These are phyloP conservation scores for Durio zibethinus DNA, from an alignment of 345 rosid species.

Conservation along the genomic window DNA sequence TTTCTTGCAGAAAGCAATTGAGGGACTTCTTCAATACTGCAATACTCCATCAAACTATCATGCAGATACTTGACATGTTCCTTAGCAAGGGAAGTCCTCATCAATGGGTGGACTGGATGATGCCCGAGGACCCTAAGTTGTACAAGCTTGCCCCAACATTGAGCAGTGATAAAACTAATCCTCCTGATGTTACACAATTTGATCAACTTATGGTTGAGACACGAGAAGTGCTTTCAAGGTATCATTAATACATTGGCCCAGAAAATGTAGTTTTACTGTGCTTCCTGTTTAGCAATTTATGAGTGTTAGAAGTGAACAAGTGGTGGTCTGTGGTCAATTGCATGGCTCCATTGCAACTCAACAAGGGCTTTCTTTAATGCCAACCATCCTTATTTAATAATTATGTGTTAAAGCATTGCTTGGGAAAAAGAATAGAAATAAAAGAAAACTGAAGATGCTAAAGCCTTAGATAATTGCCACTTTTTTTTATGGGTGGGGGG, in stretches of 20 bases:
- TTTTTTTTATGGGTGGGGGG: neutral
- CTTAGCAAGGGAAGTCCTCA: constrained; percentile 69
- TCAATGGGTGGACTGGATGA: constrained; percentile 78
- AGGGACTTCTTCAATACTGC: constrained; percentile 52
- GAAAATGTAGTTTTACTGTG: neutral
- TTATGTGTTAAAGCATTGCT: neutral
- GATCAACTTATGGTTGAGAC: constrained; percentile 81
- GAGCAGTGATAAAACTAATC: constrained; percentile 27
- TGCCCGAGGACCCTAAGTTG: constrained; percentile 56
- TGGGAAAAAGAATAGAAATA: neutral
- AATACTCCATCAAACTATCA: constrained; percentile 51
- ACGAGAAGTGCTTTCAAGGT: constrained; percentile 75
- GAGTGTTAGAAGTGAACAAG: neutral
- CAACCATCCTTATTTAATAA: neutral
- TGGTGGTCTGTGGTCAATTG: neutral
- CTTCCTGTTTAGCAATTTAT: neutral
- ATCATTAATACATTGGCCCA: constrained; percentile 16
- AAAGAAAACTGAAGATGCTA: neutral
- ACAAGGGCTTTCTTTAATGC: neutral
- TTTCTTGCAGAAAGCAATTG: constrained; percentile 69
- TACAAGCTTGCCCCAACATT: constrained; percentile 26
- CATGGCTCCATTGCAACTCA: neutral
- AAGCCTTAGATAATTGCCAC: neutral
- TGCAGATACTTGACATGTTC: constrained; percentile 68
- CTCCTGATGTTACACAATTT: constrained; percentile 46